Percentiles rank a stretch among this genome's conserved stretches.
Evolutionary conservation across 768 basidiomycete species (phyloP).

Genomic region (Clavulina sp.): DNA sequence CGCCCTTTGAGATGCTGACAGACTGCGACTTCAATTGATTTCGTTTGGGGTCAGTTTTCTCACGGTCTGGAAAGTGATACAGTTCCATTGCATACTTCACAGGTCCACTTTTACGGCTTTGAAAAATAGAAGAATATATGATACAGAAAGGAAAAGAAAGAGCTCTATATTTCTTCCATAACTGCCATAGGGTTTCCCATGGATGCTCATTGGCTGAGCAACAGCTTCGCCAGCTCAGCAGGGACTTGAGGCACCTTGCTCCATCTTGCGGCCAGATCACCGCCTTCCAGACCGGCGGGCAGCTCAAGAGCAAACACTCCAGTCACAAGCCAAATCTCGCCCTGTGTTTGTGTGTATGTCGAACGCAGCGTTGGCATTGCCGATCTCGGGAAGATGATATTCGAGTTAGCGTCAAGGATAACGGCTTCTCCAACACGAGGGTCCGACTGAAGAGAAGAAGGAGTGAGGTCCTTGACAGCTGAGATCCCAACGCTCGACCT

Average conservation of each 20-base stretch:
- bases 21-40: too few species aligned
- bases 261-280: not conserved
- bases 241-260: not conserved
- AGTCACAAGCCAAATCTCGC: conserved; percentile 40
- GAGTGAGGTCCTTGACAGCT: conserved; percentile 36
- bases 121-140: too few species aligned
- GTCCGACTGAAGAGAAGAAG: conserved; percentile 2
- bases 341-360: conserved; percentile 25
- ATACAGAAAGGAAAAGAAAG: too few species aligned
- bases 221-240: not conserved
- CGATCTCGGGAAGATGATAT: conserved; percentile 46
- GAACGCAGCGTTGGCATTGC: conserved; percentile 47
- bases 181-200: too few species aligned
- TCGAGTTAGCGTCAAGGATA: conserved; percentile 55
- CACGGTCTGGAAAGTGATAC: too few species aligned
- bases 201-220: not conserved
- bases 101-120: too few species aligned
- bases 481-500: conserved; percentile 43
- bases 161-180: too few species aligned
- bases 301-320: conserved; percentile 51
- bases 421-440: conserved; percentile 28
- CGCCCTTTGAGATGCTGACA: too few species aligned
- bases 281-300: not conserved
- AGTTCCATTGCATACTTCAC: too few species aligned
- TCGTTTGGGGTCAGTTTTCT: too few species aligned